These are phyloP conservation scores for Trichoderma hamatum DNA, from an alignment of 2,329 filamentous ascomycete species.

Conservation along the genomic window DNA sequence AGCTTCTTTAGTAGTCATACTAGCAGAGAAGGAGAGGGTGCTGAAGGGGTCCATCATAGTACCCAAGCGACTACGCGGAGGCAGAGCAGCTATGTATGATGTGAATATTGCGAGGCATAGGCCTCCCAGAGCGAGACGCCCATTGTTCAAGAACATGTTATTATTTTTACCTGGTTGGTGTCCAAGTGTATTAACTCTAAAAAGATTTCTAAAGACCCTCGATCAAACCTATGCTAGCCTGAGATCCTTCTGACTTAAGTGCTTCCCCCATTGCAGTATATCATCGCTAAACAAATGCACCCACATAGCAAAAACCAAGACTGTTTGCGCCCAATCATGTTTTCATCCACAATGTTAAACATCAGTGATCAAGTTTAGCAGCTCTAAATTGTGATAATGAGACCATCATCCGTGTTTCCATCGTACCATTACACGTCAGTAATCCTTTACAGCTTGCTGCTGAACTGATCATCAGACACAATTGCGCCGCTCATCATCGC, in stretches of 20 bases:
- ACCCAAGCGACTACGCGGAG: background rate
- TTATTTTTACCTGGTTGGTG: background rate
- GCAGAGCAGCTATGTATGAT: background rate
- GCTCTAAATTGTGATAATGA: background rate
- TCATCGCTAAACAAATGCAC: conserved; percentile 14
- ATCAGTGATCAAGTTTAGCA: background rate
- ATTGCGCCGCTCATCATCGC: conserved; percentile 61
- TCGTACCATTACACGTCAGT: background rate
- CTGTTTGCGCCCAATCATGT: background rate
- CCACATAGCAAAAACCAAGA: background rate
- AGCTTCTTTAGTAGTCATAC: background rate
- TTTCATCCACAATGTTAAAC: background rate
- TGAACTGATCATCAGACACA: conserved; percentile 38
- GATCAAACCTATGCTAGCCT: background rate
- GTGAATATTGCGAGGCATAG: background rate
- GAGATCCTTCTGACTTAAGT: background rate
- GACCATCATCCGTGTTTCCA: background rate
- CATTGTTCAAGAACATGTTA: background rate
- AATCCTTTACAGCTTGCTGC: conserved; percentile 31
- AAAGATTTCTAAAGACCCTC: background rate
- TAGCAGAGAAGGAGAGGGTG: background rate
- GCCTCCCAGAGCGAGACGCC: background rate
- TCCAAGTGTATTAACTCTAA: conserved; percentile 9
- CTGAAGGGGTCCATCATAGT: background rate
- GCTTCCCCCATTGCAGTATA: background rate